Evolutionary conservation across 805 yeast species (phyloP), one percentile per base, ranked within the genome.

Genomic region (Saturnispora dispora): DNA sequence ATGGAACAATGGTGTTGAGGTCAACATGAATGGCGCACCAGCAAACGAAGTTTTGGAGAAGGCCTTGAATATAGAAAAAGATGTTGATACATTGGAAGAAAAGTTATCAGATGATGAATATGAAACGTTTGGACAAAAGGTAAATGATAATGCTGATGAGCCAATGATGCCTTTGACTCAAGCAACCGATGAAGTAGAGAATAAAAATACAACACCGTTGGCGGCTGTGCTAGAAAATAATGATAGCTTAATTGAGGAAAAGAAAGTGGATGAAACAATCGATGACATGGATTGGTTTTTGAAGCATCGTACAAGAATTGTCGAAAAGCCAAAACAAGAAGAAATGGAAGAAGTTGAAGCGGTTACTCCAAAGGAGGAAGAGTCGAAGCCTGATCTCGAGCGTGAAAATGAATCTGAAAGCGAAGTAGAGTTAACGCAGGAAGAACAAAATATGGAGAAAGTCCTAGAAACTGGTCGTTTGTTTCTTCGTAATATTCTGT

Each of bases 211-310:
- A 79, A 72, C 80, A 61, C 64, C 58, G 65, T 63, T 55, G 47
- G 64, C 53, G 57, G 54, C 13, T 39, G 18, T 22, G 5, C 63
- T 55, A 5, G 64, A 59, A 2, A 62, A 58, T 5, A 64, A 61
- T 5, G 41, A 37, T 18, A 37, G 15, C 15, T 20, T 17, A 8
- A 11, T 37, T 4, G 63, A 55, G 5, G 64, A 59, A 2, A 62
- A 58, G 5, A 64, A 61, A 4, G 40, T 45, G 5, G 52, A 57
- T 58, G 54, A 79, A 75, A 52, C 68, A 60, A 74, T 85, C 13
- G 76, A 89, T 13, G 96, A 90, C 69, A 67, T 86, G 48, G 96
- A 90, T 52, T 90, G 98, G 98, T 75, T 90, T 54, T 81, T 82
- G 60, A 77, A 76, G 58, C 81, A 86, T 65, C 77, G 93, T 66